Conservation (phyloP, 345 rosid genomes). For the Gossypium australe region DNA sequence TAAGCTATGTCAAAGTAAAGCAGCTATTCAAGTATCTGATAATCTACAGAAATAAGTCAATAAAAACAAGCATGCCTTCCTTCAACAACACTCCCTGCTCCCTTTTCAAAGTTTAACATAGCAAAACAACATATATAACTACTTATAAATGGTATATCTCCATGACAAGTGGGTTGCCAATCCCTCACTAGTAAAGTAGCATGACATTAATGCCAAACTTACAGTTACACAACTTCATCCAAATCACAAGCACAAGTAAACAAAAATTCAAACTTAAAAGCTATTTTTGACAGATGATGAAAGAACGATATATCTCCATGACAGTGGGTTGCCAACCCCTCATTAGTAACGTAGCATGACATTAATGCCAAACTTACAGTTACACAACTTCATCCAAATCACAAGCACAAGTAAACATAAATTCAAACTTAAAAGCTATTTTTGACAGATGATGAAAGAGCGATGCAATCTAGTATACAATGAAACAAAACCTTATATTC, state of each 20-base stretch:
- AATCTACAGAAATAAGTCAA: background rate
- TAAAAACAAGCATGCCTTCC: background rate
- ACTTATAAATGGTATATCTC: background rate
- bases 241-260: background rate
- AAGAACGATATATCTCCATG: background rate
- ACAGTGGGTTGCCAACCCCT: background rate
- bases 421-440: background rate
- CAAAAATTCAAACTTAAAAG: background rate
- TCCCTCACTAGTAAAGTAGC: background rate
- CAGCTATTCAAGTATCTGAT: background rate
- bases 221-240: background rate
- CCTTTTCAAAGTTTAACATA: background rate
- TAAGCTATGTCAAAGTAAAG: background rate
- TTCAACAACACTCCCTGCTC: background rate
- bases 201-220: background rate
- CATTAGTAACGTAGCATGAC: background rate
- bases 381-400: background rate
- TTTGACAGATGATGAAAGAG: background rate
- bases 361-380: background rate
- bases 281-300: background rate
- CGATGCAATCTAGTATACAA: background rate
- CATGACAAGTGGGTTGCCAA: background rate
- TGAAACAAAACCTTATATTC: background rate
- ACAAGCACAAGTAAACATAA: background rate
- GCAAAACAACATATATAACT: background rate